phyloP scores from a whole-genome alignment of 176 grass and related monocot species.

The Avena sativa region DNA sequence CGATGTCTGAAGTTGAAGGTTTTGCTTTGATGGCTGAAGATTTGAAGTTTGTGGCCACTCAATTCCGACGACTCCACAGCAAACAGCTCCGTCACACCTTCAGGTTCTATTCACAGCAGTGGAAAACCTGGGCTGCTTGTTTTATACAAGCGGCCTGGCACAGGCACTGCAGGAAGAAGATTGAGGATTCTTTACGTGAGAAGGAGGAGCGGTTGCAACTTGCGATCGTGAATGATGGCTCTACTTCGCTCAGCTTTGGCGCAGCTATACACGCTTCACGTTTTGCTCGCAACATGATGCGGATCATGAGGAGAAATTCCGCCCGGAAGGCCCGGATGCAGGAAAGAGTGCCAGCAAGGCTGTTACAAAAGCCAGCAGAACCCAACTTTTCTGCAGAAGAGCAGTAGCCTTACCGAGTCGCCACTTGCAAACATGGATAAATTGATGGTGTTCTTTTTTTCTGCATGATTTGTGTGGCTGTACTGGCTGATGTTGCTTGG shows the following conservation, averaged over 20 bases:
- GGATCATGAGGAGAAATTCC: constrained; percentile 65
- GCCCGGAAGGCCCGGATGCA: constrained; percentile 60
- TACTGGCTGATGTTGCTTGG: background rate
- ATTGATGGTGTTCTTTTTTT: background rate
- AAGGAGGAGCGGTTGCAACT: constrained; percentile 73
- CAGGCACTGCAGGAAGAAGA: constrained; percentile 73
- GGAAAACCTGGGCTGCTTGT: constrained; percentile 91
- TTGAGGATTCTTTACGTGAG: constrained; percentile 65
- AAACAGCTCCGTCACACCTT: constrained; percentile 81
- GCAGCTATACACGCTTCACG: constrained; percentile 72
- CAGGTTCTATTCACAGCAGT: constrained; percentile 84
- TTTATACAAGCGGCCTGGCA: constrained; percentile 96
- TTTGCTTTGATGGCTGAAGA: constrained; percentile 83
- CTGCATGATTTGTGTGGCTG: background rate
- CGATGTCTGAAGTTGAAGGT: constrained; percentile 85
- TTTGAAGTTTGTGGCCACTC: constrained; percentile 85
- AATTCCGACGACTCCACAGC: constrained; percentile 75
- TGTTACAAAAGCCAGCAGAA: constrained; percentile 86
- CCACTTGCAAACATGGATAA: background rate
- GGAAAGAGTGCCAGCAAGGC: constrained; percentile 65
- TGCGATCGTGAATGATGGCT: constrained; percentile 54
- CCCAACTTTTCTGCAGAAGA: constrained; percentile 75
- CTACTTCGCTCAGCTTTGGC: constrained; percentile 61
- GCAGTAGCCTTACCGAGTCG: constrained; percentile 33
- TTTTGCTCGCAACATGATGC: constrained; percentile 79